These are phyloP conservation scores for Diutina sp. DNA, from an alignment of 1,139 yeast species.

Conservation along the genomic window DNA sequence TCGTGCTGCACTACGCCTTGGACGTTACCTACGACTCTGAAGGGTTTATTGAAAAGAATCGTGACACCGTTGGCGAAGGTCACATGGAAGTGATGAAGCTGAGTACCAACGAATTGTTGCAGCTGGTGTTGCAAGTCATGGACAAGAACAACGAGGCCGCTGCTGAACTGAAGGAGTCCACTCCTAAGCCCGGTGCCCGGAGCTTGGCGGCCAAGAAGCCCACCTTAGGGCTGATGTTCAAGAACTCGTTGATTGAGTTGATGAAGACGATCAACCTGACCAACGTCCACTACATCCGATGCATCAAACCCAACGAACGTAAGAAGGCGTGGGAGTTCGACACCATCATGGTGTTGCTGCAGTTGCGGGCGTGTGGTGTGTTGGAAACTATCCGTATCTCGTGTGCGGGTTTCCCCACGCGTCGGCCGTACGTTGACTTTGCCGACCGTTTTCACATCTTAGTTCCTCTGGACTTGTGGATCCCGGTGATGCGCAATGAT, in stretches of 20 bases:
- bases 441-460: slow-evolving; percentile 81
- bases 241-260: slow-evolving; percentile 80
- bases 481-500: slow-evolving; percentile 41
- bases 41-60: slow-evolving; percentile 91
- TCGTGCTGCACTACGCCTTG: slow-evolving; percentile 88
- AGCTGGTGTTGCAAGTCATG: slow-evolving; percentile 48
- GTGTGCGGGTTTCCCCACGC: slow-evolving; percentile 95
- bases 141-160: slow-evolving; percentile 49
- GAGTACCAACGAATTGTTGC: slow-evolving; percentile 53
- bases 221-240: slow-evolving; percentile 89
- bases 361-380: slow-evolving; percentile 97
- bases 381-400: slow-evolving; percentile 92
- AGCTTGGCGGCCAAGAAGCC: slow-evolving; percentile 36
- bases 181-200: slow-evolving; percentile 7
- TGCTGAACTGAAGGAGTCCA: slow-evolving; percentile 25
- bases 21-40: slow-evolving; percentile 89
- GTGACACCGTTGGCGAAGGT: slow-evolving; percentile 96
- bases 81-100: slow-evolving; percentile 73
- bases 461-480: slow-evolving; percentile 61
- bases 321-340: slow-evolving; percentile 96
- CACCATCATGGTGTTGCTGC: slow-evolving; percentile 89
- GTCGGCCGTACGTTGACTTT: slow-evolving; percentile 93
- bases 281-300: slow-evolving; percentile 91
- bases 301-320: slow-evolving; percentile 92
- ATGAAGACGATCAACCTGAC: slow-evolving; percentile 91